These are phyloP conservation scores for Linum tenue DNA, from an alignment of 345 rosid genomes.

Conservation along the genomic window DNA sequence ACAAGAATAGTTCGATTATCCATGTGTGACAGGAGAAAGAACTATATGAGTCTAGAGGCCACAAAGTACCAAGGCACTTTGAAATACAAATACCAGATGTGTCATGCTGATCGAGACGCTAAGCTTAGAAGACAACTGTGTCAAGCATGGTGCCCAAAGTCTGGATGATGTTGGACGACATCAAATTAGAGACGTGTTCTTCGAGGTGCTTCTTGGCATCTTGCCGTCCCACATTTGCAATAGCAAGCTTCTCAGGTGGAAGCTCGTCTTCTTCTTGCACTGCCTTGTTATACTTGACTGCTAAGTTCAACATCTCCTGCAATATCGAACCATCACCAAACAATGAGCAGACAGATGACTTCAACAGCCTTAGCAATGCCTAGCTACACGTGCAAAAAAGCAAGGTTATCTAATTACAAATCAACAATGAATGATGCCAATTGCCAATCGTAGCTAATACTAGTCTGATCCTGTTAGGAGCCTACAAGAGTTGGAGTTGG, in stretches of 20 bases:
- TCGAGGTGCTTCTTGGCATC: conserved; percentile 98
- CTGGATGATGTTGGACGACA: conserved; percentile 98
- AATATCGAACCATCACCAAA: neutral
- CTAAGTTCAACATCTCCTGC: conserved; percentile 90
- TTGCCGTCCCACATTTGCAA: conserved; percentile 92
- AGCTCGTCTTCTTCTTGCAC: conserved; percentile 97
- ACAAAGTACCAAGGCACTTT: neutral
- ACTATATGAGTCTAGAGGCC: neutral
- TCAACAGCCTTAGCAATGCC: neutral
- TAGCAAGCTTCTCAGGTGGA: conserved; percentile 90
- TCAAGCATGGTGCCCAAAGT: conserved; percentile 97
- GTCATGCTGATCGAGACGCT: neutral
- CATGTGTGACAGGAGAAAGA: too few relatives aligned
- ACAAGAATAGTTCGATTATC: too few relatives aligned
- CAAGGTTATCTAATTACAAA: too few relatives aligned
- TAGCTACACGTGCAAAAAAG: too few relatives aligned
- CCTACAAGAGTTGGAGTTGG: too few relatives aligned
- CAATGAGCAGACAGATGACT: conserved; percentile 1
- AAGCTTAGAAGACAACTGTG: conserved; percentile 68
- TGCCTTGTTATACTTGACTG: conserved; percentile 83
- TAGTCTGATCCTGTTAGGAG: too few relatives aligned
- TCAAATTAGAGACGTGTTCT: conserved; percentile 85
- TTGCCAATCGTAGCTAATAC: too few relatives aligned
- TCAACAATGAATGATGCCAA: too few relatives aligned
- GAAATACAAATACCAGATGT: neutral